Evolutionary conservation across 164 flowering plant species (phyloP).

Genomic region (Magnolia changhungtana): DNA sequence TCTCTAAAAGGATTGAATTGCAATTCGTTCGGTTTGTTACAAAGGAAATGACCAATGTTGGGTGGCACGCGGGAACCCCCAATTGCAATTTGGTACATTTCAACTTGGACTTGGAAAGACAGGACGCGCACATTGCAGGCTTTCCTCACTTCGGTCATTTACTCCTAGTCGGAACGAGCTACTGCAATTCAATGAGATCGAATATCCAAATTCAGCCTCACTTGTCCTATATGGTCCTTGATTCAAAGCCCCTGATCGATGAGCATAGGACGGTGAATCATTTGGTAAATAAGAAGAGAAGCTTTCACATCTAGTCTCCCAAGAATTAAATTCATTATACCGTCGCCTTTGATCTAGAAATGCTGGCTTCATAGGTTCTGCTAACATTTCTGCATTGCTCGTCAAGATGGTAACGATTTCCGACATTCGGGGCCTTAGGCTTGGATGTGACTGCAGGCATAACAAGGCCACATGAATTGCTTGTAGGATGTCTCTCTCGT

Average conservation of each 20-base stretch:
- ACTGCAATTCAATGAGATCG: too few relatives aligned
- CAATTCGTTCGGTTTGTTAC: too few relatives aligned
- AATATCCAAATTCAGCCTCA: too few relatives aligned
- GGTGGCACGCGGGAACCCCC: too few relatives aligned
- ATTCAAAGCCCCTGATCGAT: constrained; percentile 29
- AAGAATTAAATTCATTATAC: constrained; percentile 32
- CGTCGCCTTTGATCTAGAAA: constrained; percentile 39
- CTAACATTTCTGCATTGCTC: constrained; percentile 37
- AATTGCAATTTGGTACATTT: too few relatives aligned
- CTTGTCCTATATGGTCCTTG: too few relatives aligned
- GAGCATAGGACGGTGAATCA: constrained; percentile 28
- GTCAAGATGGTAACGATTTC: constrained; percentile 66
- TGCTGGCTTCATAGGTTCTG: constrained; percentile 42
- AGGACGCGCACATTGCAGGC: too few relatives aligned
- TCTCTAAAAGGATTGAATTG: too few relatives aligned
- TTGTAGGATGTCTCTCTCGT: constrained; percentile 46
- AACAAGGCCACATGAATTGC: constrained; percentile 53
- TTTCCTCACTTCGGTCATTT: too few relatives aligned
- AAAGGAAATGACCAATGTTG: too few relatives aligned
- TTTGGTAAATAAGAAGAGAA: constrained; percentile 42
- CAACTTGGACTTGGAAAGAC: too few relatives aligned
- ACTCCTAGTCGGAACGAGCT: too few relatives aligned
- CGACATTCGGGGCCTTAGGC: constrained; percentile 69
- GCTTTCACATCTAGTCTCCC: constrained; percentile 45
- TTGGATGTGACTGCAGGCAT: constrained; percentile 61